Conservation (phyloP, 345 rosid species). For the Corchorus olitorius region DNA sequence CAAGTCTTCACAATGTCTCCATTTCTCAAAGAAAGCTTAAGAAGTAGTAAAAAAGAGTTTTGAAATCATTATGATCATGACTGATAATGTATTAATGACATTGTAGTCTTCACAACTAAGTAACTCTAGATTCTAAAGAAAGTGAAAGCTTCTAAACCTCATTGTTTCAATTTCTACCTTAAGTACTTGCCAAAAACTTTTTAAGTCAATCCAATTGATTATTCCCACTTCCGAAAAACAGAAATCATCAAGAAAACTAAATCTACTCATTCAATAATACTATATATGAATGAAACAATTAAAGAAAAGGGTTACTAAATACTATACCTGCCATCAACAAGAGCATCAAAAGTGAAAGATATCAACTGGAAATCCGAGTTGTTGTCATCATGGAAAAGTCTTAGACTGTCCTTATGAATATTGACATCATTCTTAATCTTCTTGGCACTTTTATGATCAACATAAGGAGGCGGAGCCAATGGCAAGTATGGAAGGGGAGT, state of each 20-base stretch:
- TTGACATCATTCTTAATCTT: slow-evolving; percentile 46
- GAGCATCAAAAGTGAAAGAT: slow-evolving; percentile 55
- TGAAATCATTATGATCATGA: not conserved
- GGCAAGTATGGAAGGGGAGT: not conserved
- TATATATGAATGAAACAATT: not conserved
- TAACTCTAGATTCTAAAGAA: too few species aligned
- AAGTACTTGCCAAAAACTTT: too few species aligned
- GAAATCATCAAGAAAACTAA: not conserved
- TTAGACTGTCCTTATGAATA: slow-evolving; percentile 43
- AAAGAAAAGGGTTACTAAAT: not conserved
- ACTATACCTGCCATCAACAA: slow-evolving; percentile 46
- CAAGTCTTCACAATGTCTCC: not conserved
- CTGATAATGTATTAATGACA: too few species aligned
- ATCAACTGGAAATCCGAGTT: slow-evolving; percentile 38
- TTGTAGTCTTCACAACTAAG: too few species aligned
- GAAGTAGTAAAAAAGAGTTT: not conserved
- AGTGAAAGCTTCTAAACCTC: too few species aligned
- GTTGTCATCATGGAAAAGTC: slow-evolving; percentile 36
- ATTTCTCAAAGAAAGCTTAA: not conserved
- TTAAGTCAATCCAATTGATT: too few species aligned
- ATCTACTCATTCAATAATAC: not conserved
- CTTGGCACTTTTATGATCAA: slow-evolving; percentile 44
- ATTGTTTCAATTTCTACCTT: too few species aligned
- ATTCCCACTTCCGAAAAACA: not conserved
- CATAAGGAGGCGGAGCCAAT: slow-evolving; percentile 29